phyloP scores from a whole-genome alignment of 108 stramenopile species.

The Pseudonitzschia multiseries region DNA sequence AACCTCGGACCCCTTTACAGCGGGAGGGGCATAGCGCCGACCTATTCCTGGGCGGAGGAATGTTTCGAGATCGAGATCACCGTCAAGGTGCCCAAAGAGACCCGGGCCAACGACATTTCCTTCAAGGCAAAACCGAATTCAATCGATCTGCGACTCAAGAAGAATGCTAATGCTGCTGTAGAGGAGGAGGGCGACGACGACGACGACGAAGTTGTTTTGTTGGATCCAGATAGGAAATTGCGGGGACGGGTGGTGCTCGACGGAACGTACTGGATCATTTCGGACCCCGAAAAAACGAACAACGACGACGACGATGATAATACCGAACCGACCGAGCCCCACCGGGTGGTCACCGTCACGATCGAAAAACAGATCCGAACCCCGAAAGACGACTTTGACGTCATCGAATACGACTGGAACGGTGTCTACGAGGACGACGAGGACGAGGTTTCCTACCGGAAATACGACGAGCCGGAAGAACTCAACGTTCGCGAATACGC shows the following conservation, averaged over 20 bases:
- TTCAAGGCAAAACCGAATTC: conserved; percentile 58
- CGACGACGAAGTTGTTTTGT: conserved; percentile 34
- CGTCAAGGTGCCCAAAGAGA: conserved; percentile 61
- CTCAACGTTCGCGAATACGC: conserved; percentile 82
- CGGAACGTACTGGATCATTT: conserved; percentile 83
- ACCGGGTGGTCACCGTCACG: conserved; percentile 59
- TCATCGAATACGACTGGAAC: conserved; percentile 83
- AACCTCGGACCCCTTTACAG: conserved; percentile 20
- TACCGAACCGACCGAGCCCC: not conserved
- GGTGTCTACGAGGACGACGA: conserved; percentile 76
- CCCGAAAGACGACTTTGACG: conserved; percentile 59
- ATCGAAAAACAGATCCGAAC: conserved; percentile 63
- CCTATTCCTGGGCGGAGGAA: conserved; percentile 79
- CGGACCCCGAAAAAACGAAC: conserved; percentile 36
- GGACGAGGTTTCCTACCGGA: conserved; percentile 59
- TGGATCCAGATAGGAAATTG: conserved; percentile 61
- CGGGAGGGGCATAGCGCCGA: conserved; percentile 61
- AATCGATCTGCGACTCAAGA: conserved; percentile 48
- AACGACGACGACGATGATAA: conserved; percentile 18
- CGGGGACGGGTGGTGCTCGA: conserved; percentile 67
- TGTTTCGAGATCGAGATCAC: conserved; percentile 80
- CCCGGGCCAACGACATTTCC: conserved; percentile 60
- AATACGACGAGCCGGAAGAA: conserved; percentile 77
- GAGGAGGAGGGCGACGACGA: not conserved
- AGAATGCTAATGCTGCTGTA: not conserved